Conservation (phyloP, 192 early-diverging fungal genomes). For the Haplosporangium gracile region DNA sequence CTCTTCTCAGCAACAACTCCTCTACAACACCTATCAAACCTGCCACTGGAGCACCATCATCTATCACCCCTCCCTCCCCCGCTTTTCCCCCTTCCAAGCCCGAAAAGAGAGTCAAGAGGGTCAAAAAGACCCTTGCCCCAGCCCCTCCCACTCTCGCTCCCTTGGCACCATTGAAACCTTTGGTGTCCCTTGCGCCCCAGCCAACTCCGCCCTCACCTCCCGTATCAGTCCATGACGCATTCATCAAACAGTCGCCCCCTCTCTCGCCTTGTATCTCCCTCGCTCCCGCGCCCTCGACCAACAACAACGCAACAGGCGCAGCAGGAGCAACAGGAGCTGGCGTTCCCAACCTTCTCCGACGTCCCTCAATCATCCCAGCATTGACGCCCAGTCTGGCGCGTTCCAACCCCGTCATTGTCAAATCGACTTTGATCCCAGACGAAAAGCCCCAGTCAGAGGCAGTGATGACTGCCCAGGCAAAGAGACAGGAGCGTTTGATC, state of each 20-base stretch:
- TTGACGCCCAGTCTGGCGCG: slow-evolving; percentile 42
- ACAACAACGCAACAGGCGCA: background rate
- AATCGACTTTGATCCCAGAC: slow-evolving; percentile 48
- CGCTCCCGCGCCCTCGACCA: slow-evolving; percentile 17
- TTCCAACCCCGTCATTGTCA: slow-evolving; percentile 48
- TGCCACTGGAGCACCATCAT: background rate
- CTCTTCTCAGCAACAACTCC: background rate
- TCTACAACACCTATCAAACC: background rate
- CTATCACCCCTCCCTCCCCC: slow-evolving; percentile 39
- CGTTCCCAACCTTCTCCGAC: slow-evolving; percentile 19
- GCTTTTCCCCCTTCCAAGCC: slow-evolving; percentile 27
- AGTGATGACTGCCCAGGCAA: slow-evolving; percentile 65
- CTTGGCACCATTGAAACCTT: slow-evolving; percentile 51
- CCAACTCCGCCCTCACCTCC: slow-evolving; percentile 48
- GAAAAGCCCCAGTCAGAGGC: slow-evolving; percentile 57
- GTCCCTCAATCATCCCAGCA: slow-evolving; percentile 57
- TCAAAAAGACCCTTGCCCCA: slow-evolving; percentile 32
- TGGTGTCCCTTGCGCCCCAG: slow-evolving; percentile 41
- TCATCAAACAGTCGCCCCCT: slow-evolving; percentile 38
- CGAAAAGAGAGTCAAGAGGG: slow-evolving; percentile 33
- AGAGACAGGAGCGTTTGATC: slow-evolving; percentile 89
- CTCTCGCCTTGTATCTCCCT: slow-evolving; percentile 45
- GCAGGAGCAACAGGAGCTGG: slow-evolving; percentile 1
- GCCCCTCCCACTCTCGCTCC: slow-evolving; percentile 24
- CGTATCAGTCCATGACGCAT: slow-evolving; percentile 24